These are phyloP conservation scores for Hibiscus syriacus DNA, from an alignment of 345 rosid species.

Conservation along the genomic window DNA sequence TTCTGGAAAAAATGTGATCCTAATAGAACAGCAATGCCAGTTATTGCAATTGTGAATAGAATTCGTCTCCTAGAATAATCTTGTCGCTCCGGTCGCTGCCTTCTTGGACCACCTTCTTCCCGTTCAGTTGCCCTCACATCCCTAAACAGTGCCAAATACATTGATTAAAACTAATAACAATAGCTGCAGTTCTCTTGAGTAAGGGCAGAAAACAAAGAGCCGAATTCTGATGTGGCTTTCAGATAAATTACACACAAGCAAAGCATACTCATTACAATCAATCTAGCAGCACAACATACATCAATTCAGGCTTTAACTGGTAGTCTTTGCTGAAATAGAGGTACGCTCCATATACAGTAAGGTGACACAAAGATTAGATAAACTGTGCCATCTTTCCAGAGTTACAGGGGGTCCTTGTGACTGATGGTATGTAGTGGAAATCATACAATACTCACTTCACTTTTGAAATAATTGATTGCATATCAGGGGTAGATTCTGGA, in stretches of 20 bases:
- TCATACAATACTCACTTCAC: not conserved
- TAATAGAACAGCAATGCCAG: conserved; percentile 76
- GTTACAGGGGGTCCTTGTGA: not conserved
- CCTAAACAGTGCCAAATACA: conserved; percentile 24
- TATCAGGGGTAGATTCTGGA: not conserved
- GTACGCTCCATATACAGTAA: not conserved
- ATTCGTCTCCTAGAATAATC: conserved; percentile 55
- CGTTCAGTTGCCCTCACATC: conserved; percentile 52
- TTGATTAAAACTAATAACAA: not conserved
- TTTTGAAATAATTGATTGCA: not conserved
- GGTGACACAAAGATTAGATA: not conserved
- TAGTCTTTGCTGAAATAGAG: not conserved
- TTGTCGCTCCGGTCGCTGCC: conserved; percentile 44
- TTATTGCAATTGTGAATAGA: conserved; percentile 80
- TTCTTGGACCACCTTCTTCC: conserved; percentile 42
- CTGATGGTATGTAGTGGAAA: not conserved
- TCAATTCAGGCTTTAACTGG: too few relatives aligned
- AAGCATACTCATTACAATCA: not conserved
- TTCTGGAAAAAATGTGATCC: conserved; percentile 87
- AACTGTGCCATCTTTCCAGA: not conserved
- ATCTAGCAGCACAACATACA: not conserved
- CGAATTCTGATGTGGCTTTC: too few relatives aligned
- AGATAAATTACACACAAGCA: too few relatives aligned
- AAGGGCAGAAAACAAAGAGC: too few relatives aligned
- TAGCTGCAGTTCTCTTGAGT: too few relatives aligned